Evolutionary conservation across 495 filamentous ascomycete genomes (phyloP).

Genomic region (Cetradonia linearis): DNA sequence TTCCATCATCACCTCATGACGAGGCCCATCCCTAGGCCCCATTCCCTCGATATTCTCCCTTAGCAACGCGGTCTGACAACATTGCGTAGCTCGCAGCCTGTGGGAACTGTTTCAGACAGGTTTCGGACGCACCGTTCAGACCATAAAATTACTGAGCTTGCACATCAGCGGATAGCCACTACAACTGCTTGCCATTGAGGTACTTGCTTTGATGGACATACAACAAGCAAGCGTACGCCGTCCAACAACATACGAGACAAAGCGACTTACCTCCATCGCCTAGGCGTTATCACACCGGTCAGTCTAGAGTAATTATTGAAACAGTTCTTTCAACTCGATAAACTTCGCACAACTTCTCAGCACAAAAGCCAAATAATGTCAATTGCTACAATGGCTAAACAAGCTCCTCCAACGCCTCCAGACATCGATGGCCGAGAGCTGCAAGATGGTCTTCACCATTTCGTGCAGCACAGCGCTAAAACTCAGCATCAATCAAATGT

Average conservation of each 20-base stretch:
- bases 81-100: slow-evolving; percentile 4
- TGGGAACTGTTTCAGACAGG: background rate
- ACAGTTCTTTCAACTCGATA: background rate
- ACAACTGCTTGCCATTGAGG: background rate
- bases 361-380: slow-evolving; percentile 7
- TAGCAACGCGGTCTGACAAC: background rate
- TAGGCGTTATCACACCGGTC: background rate
- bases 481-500: slow-evolving; percentile 24
- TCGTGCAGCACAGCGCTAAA: slow-evolving; percentile 40
- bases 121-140: background rate
- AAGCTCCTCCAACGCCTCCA: slow-evolving; percentile 13
- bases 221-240: background rate
- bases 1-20: slow-evolving; percentile 6
- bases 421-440: slow-evolving; percentile 30
- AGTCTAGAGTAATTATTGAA: background rate
- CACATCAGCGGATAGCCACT: background rate
- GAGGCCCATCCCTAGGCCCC: background rate
- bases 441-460: slow-evolving; percentile 37
- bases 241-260: slow-evolving; percentile 11
- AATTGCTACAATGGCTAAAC: slow-evolving; percentile 17
- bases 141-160: background rate
- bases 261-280: background rate
- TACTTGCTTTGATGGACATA: background rate
- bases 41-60: background rate
- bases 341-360: background rate